Evolutionary conservation across 768 basidiomycete genomes (phyloP).

Genomic region (Phylloporus arenicola): DNA sequence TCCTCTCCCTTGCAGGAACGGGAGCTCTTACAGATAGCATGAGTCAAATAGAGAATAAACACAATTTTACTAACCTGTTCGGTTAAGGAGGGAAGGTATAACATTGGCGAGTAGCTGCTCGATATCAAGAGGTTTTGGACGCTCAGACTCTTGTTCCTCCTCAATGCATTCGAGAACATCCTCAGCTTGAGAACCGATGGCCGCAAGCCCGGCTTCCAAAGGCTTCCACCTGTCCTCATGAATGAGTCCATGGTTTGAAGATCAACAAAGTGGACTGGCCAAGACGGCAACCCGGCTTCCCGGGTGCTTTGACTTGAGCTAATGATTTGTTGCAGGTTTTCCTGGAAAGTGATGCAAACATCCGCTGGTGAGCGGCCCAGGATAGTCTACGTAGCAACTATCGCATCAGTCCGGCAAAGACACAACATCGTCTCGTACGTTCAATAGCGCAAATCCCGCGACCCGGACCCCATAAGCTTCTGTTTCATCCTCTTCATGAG

Average conservation of each 20-base stretch:
- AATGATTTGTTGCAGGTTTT: slow-evolving; percentile 50
- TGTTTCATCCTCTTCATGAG: slow-evolving; percentile 91
- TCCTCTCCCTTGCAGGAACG: slow-evolving; percentile 91
- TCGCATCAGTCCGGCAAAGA: slow-evolving; percentile 1
- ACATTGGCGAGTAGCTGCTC: slow-evolving; percentile 69
- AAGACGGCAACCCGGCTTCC: slow-evolving; percentile 52
- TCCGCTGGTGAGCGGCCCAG: slow-evolving; percentile 49
- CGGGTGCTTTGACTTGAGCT: slow-evolving; percentile 50
- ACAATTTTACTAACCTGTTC: slow-evolving; percentile 50
- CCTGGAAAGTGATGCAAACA: slow-evolving; percentile 50
- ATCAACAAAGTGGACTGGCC: slow-evolving; percentile 39
- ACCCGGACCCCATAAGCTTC: slow-evolving; percentile 77
- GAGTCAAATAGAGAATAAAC: not conserved
- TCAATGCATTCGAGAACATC: slow-evolving; percentile 71
- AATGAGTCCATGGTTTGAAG: slow-evolving; percentile 1
- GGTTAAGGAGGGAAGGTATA: slow-evolving; percentile 68
- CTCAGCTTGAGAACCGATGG: slow-evolving; percentile 76
- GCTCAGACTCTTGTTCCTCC: slow-evolving; percentile 63
- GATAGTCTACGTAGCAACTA: slow-evolving; percentile 40
- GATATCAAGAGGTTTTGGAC: slow-evolving; percentile 68
- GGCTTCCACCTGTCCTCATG: slow-evolving; percentile 73
- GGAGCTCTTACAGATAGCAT: slow-evolving; percentile 49
- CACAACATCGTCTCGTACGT: slow-evolving; percentile 38
- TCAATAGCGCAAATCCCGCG: slow-evolving; percentile 78
- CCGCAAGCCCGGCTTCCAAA: slow-evolving; percentile 79